Conservation (phyloP, 2,329 filamentous ascomycete genomes). For the Fusarium azukiicola region DNA sequence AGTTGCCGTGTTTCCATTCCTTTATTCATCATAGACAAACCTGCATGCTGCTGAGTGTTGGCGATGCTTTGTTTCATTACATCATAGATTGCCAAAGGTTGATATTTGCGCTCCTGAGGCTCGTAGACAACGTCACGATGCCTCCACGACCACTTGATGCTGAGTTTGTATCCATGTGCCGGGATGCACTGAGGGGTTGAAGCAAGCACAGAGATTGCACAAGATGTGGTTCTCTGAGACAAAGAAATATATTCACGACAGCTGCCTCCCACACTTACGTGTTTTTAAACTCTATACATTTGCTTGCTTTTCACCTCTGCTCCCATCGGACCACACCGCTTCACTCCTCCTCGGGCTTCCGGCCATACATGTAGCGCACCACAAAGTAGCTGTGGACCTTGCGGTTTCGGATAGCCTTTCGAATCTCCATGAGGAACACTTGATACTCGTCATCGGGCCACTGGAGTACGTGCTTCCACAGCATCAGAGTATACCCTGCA, state of each 20-base stretch:
- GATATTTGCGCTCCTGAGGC: no score
- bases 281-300: not conserved
- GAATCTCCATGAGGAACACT: constrained; percentile 45
- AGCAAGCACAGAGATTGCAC: no score
- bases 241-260: not conserved
- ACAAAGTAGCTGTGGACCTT: constrained; percentile 46
- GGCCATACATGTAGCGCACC: constrained; percentile 46
- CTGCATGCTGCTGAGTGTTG: no score
- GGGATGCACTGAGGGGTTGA: no score
- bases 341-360: constrained; percentile 30
- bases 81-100: no score
- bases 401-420: constrained; percentile 42
- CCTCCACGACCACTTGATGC: no score
- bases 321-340: not conserved
- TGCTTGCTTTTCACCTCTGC: not conserved
- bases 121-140: no score
- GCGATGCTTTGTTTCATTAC: no score
- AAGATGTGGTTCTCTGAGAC: no score
- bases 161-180: no score
- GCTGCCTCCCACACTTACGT: constrained; percentile 11
- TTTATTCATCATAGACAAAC: no score
- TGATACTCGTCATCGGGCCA: constrained; percentile 49
- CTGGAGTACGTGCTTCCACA: constrained; percentile 47
- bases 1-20: no score
- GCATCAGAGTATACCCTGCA: constrained; percentile 22